These are phyloP conservation scores for Paraphaeosphaeria sporulosa DNA, from an alignment of 2,329 filamentous ascomycete genomes.

Conservation along the genomic window DNA sequence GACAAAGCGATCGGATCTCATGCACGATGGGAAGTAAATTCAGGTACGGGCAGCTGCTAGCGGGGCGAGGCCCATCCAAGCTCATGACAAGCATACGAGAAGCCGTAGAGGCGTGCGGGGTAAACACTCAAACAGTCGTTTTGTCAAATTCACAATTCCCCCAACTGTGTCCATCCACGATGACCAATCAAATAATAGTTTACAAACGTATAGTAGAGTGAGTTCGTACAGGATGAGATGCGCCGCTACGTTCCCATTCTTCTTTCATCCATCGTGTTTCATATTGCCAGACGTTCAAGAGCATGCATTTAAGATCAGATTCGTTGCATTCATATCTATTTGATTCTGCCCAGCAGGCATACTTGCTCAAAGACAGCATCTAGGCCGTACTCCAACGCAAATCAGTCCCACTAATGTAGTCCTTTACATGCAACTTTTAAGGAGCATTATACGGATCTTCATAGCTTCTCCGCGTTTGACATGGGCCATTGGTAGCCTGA, in stretches of 20 bases:
- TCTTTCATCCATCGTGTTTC: too few species aligned
- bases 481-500: slow-evolving; percentile 52
- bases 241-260: too few species aligned
- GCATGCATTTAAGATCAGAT: background rate
- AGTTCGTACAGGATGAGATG: too few species aligned
- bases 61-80: background rate
- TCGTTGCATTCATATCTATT: slow-evolving; percentile 21
- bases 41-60: slow-evolving; percentile 8
- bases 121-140: too few species aligned
- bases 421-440: slow-evolving; percentile 27
- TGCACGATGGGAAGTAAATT: slow-evolving; percentile 6
- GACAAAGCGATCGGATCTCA: slow-evolving; percentile 1
- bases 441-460: slow-evolving; percentile 18
- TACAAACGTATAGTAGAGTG: too few species aligned
- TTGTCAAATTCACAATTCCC: too few species aligned
- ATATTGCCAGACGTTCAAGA: background rate
- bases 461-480: slow-evolving; percentile 46
- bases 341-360: background rate
- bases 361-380: background rate
- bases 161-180: too few species aligned
- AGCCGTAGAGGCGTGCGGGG: background rate
- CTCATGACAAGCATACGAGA: background rate
- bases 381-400: slow-evolving; percentile 3
- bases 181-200: too few species aligned
- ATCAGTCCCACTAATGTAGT: slow-evolving; percentile 7